Base-by-base conservation (phyloP, 148 eudicot genomes). In the Mesembryanthemum crystallinum region DNA sequence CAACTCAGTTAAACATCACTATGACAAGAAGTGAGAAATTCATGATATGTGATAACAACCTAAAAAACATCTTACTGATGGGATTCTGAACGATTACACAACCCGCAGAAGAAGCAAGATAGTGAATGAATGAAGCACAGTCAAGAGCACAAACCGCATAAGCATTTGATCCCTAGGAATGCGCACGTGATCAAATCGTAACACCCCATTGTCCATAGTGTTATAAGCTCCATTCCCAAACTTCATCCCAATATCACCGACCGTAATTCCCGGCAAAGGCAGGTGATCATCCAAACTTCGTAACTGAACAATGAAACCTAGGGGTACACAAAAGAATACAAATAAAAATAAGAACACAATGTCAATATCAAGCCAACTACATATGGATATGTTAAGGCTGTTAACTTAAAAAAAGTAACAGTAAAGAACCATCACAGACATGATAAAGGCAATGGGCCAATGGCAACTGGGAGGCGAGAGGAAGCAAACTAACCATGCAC, bases 201-300 rank as follows among this genome's bases (percentile, higher is more conserved):
- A 70, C 47, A 95, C 91, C 21, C 99, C 97, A 72, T 95, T 95
- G 88, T 95, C 97, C 96, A 95, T 90, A 29, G 94, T 88, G 80
- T 95, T 95, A 79, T 95, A 95, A 21, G 91, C 99, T 76, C 96
- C 99, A 87, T 89, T 95, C 69, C 99, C 99, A 79, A 95, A 95
- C 84, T 95, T 95, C 88, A 85, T 86, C 79, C 99, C 99, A 83
- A 95, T 92, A 82, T 95, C 99, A 81, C 96, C 99, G 81, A 95
- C 76, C 52, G 94, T 92, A 59, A 95, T 82, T 21, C 99, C 99
- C 1, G 92, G 94, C 73, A 92, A 88, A 80, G 99, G 97, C 14
- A 73, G 73, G 78, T 95, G 99, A 81, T 95, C 97, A 80, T 92
- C 97, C 87, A 95, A 87, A 83, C 92, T 90, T 81, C 99, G 85